Evolutionary conservation across 2,329 filamentous ascomycete genomes (phyloP).

Genomic region (Cladosporium sp.): DNA sequence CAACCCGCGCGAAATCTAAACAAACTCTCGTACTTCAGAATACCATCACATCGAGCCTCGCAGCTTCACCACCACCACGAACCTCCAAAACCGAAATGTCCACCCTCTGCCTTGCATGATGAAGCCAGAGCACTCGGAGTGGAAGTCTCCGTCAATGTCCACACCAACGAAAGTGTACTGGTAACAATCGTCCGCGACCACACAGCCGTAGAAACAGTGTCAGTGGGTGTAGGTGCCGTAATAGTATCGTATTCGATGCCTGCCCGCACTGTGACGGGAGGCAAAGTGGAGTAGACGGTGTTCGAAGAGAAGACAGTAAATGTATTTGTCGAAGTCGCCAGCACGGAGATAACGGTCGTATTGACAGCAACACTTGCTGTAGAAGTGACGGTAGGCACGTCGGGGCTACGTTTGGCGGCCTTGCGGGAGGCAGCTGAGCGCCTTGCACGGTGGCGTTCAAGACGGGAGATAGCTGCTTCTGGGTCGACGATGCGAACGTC

Average conservation of each 20-base stretch:
- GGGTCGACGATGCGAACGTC: not conserved
- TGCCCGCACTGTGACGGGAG: slow-evolving; percentile 39
- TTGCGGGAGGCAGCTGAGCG: not conserved
- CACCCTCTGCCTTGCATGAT: slow-evolving; percentile 38
- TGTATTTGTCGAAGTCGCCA: slow-evolving; percentile 10
- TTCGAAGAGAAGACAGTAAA: slow-evolving; percentile 20
- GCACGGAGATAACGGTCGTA: slow-evolving; percentile 31
- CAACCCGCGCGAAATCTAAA: not conserved
- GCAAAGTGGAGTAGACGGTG: slow-evolving; percentile 31
- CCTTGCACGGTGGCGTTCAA: slow-evolving; percentile 15
- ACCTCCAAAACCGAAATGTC: slow-evolving; percentile 29
- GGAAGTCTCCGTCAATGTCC: slow-evolving; percentile 37
- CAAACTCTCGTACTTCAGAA: not conserved
- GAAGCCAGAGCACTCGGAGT: slow-evolving; percentile 39
- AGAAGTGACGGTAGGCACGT: slow-evolving; percentile 38
- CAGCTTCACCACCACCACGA: not conserved
- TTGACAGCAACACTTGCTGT: slow-evolving; percentile 35
- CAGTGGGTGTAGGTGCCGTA: slow-evolving; percentile 40
- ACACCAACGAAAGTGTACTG: slow-evolving; percentile 34
- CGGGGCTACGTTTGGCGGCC: slow-evolving; percentile 36
- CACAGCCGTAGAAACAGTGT: slow-evolving; percentile 31
- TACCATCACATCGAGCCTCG: not conserved
- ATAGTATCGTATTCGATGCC: slow-evolving; percentile 37
- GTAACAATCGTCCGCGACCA: slow-evolving; percentile 35
- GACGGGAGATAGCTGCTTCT: not conserved